Percentiles rank a stretch among this genome's conserved stretches.
Conservation (phyloP, 225 moss, liverwort and hornwort species). For the Rhytidiadelphus loreus region DNA sequence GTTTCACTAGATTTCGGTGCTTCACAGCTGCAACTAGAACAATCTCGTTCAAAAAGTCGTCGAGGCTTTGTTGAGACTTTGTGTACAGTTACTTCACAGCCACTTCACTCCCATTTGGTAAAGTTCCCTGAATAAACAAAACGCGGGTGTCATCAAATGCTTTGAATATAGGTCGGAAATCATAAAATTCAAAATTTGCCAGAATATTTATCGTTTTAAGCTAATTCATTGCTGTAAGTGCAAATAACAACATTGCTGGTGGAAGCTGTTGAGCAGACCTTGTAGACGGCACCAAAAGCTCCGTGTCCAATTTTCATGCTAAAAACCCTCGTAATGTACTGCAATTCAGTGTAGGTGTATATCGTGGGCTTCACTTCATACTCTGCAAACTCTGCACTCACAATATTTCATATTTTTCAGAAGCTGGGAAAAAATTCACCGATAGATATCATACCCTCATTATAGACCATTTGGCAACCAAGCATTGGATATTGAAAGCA, state of each 20-base stretch:
- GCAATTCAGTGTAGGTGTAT: neutral
- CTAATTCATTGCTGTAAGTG: neutral
- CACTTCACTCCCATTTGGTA: slow-evolving; percentile 15
- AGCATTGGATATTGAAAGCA: neutral
- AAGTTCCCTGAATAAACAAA: slow-evolving; percentile 6
- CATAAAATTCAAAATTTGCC: neutral
- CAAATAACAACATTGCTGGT: neutral
- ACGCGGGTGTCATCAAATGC: neutral
- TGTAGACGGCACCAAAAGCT: slow-evolving; percentile 6
- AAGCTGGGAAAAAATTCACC: neutral
- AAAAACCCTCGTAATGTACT: neutral
- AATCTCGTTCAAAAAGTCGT: slow-evolving; percentile 21
- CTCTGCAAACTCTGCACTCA: slow-evolving; percentile 4
- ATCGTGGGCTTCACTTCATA: slow-evolving; percentile 11
- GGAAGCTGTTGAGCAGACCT: neutral
- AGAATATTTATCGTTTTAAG: neutral
- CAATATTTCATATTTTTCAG: neutral
- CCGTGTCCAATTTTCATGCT: slow-evolving; percentile 10
- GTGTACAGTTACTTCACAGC: slow-evolving; percentile 35
- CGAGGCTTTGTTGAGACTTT: slow-evolving; percentile 18
- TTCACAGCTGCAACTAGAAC: slow-evolving; percentile 17
- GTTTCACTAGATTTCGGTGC: slow-evolving; percentile 7
- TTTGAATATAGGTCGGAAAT: neutral
- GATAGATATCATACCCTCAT: neutral
- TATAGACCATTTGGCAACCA: neutral